These are phyloP conservation scores for Naganishia antarctica DNA, from an alignment of 768 basidiomycete species.

Conservation along the genomic window DNA sequence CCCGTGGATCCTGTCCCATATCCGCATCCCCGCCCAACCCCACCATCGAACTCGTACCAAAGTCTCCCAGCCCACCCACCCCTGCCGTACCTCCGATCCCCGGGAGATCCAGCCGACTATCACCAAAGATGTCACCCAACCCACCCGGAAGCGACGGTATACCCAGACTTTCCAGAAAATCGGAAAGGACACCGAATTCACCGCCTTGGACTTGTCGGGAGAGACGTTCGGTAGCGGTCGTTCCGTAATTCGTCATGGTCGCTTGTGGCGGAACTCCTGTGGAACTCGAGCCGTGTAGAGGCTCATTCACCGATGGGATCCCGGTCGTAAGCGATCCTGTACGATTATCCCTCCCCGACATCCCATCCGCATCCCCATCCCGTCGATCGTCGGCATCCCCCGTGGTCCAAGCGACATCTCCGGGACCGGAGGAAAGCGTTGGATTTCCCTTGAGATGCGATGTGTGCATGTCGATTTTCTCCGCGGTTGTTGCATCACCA, in stretches of 20 bases:
- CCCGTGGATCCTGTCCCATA: background rate
- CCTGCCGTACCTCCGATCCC: background rate
- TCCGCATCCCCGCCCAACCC: background rate
- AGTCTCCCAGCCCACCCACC: background rate
- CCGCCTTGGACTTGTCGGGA: conserved; percentile 25
- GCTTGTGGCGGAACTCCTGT: conserved; percentile 8
- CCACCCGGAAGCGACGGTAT: conserved; percentile 29
- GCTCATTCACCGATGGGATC: conserved; percentile 5
- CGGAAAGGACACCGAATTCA: conserved; percentile 28
- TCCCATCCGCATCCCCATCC: conserved; percentile 20
- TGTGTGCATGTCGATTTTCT: conserved; percentile 6
- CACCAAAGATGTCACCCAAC: conserved; percentile 25
- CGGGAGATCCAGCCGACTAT: conserved; percentile 3
- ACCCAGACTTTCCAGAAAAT: conserved; percentile 28
- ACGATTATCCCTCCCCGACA: background rate
- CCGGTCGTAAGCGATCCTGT: conserved; percentile 10
- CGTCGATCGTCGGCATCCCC: conserved; percentile 11
- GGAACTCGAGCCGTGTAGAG: background rate
- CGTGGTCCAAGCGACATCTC: background rate
- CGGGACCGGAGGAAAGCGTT: background rate
- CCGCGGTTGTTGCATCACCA: conserved; percentile 22
- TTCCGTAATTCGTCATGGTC: conserved; percentile 13
- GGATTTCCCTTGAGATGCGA: conserved; percentile 17
- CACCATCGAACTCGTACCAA: background rate
- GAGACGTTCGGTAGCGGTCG: conserved; percentile 11